Evolutionary conservation across 305 asterid genomes (phyloP), one percentile per base, ranked within the genome.

Genomic region (Fraxinus dipetala): DNA sequence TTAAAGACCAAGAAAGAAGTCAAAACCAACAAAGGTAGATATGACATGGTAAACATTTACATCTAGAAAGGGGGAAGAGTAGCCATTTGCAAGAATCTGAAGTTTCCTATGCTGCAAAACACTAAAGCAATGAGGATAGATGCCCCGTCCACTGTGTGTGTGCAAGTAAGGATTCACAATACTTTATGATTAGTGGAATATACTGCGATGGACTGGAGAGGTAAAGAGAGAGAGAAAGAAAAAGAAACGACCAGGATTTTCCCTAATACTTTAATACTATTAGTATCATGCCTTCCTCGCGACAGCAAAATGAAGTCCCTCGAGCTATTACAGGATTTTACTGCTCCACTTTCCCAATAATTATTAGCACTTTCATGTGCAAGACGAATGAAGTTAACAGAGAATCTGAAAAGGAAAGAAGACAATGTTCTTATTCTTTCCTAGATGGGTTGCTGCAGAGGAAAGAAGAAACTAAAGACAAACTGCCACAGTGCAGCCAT

Each of bases 1-100:
- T 67, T 75, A 85, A 65, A 85, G 79, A 54, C 80, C 84, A 77
- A 79, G 82, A 70, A 45, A 77, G 51, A 45, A 77, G 38, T 78
- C 45, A 67, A 72, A 80, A 70, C 35, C 73, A 77, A 82, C 63
- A 83, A 77, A 77, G 20, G 69, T 76, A 84, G 70, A 86, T 26
- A 84, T 77, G 30, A 40, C 20, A 65, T 1, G 0, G 7, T 65
- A 28, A 67, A 28, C 36, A 65, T 13, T 65, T 24, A 28, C 36
- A 65, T 13, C 4, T 8, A 65, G 73, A 65, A 65, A 26, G 36
- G 36, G 73, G 73, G 34, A 65, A 65, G 34, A 26, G 73, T 2
- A 59, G 69, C 69, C 69, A 20, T 20, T 22, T 65, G 72, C n/a
- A 65, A 65, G 18, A 65, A 65, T 9, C 73, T 26, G 7, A 65